Base-by-base conservation (phyloP, 768 basidiomycete genomes). In the Cystofilobasidium bisporidii region DNA sequence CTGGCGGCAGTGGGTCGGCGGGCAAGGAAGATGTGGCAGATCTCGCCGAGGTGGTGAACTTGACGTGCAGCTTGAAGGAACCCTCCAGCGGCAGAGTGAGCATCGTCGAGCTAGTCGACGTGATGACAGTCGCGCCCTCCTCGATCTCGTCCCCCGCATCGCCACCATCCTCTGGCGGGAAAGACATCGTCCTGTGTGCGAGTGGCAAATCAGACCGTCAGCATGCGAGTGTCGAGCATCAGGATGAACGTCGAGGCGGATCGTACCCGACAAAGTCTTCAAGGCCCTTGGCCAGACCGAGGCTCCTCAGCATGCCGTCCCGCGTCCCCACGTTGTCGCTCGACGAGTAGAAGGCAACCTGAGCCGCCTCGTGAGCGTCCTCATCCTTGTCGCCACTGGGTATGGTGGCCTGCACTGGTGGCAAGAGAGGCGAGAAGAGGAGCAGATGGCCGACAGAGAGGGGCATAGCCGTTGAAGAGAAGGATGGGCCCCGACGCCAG, bases 301-400 rank as follows among this genome's bases (percentile, higher is more conserved):
- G 30, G 30, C 63, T 63, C 36, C 68, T 57, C 9, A 69, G 68
- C 68, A 69, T 69, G n/a, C 28, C 58, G 59, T 69, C 68, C 26
- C 68, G 64, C 2, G 68, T 63, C 0, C 47, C 30, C 17, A 65
- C 26, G 22, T 69, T 43, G 28, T 64, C 40, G 33, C 38, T 63
- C 5, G 68, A 64, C 4, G 30, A 64, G 59, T 69, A 69, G 68
- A 64, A 69, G 33, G 59, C 48, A n/a, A 69, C 50, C 12, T 69
- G 63, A 32, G 57, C 59, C 1, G 63, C 63, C 41, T 69, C 68
- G 11, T 63, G 40, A 17, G 55, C 63, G 24, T 69, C 68, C 26
- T 69, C 68, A 58, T 64, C 68, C 14, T 56, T 56, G 12, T 56
- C 53, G 15, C 28, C 53, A 11, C n/a, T 18, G 12, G 53, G 28